Evolutionary conservation across 208 protist genomes (phyloP), one percentile per base, ranked within the genome.

Genomic region (Crithidia mellificae): DNA sequence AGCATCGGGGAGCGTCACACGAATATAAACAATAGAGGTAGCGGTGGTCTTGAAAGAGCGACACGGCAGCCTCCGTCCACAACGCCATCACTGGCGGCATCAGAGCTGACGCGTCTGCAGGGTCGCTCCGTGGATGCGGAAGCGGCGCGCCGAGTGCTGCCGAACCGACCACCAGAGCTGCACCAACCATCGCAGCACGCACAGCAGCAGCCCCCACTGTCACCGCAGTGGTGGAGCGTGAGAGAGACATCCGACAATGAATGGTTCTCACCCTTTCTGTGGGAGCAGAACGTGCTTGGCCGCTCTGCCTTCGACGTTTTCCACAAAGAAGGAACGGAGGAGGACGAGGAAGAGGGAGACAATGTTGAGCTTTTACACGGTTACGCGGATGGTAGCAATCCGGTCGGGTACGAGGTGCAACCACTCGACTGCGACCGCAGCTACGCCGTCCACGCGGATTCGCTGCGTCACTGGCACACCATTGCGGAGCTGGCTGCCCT

Each of bases 381-480:
- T 38, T 38, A 38, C 34, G 5, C 11, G 15, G 25, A 55, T 3
- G 46, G 20, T 12, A 22, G 1, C 17, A 22, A 32, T 2, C 12
- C 20, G 0, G 24, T 55, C 15, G 46, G 62, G 43, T 68, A 64
- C 29, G 39, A n/a, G 30, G 34, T 46, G 22, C 61, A 54, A 19
- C 69, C 50, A 25, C 62, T 75, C 5, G 69, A 75, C 47, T 75
- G 69, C 24, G 69, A 75, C 30, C 59, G 62, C 29, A 58, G 49
- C 22, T 75, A 75, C 38, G 38, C 44, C 36, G n/a, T 34, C 9
- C 69, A 68, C 46, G 38, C 62, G 1, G 38, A 8, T 1, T 22
- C 22, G 29, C 51, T 57, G 62, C 53, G 38, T 24, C 52, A 63
- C 34, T 63, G 53, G 68, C 27, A 44, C 39, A 67, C 68, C 6